These are phyloP conservation scores for Ilex paraguariensis DNA, from an alignment of 305 asterid species.

Conservation along the genomic window DNA sequence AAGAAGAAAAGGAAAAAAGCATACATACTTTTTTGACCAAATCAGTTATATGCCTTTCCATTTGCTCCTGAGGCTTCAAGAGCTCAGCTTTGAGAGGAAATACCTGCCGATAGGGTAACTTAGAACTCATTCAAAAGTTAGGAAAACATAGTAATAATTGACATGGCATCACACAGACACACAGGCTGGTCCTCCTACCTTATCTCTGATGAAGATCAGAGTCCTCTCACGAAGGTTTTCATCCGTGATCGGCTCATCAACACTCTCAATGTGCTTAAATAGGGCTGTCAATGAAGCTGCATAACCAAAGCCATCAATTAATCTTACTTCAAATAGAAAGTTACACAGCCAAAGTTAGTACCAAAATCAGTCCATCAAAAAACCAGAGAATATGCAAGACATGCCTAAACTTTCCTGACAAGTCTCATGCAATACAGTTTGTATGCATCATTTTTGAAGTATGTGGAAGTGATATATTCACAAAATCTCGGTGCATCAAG, in stretches of 20 bases:
- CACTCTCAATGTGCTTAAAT: slow-evolving; percentile 92
- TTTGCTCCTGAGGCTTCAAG: slow-evolving; percentile 73
- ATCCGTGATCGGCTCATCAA: slow-evolving; percentile 84
- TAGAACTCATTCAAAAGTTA: not conserved
- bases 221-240: slow-evolving; percentile 94
- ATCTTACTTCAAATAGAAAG: slow-evolving; percentile 15
- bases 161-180: slow-evolving; percentile 15
- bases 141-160: slow-evolving; percentile 8
- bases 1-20: not conserved
- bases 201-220: slow-evolving; percentile 74
- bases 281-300: slow-evolving; percentile 92
- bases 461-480: too few relatives aligned
- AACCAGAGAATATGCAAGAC: not conserved
- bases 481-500: too few relatives aligned
- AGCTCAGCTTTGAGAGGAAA: slow-evolving; percentile 91
- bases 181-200: slow-evolving; percentile 39
- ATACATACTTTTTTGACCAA: slow-evolving; percentile 65
- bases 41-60: slow-evolving; percentile 96
- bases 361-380: slow-evolving; percentile 3
- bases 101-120: slow-evolving; percentile 42
- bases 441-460: too few relatives aligned
- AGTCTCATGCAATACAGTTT: too few relatives aligned
- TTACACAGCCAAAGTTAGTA: slow-evolving; percentile 7
- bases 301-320: slow-evolving; percentile 10
- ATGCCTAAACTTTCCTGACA: too few relatives aligned